Base-by-base conservation (phyloP, 2,329 filamentous ascomycete genomes). In the Diaporthe aspalathi region DNA sequence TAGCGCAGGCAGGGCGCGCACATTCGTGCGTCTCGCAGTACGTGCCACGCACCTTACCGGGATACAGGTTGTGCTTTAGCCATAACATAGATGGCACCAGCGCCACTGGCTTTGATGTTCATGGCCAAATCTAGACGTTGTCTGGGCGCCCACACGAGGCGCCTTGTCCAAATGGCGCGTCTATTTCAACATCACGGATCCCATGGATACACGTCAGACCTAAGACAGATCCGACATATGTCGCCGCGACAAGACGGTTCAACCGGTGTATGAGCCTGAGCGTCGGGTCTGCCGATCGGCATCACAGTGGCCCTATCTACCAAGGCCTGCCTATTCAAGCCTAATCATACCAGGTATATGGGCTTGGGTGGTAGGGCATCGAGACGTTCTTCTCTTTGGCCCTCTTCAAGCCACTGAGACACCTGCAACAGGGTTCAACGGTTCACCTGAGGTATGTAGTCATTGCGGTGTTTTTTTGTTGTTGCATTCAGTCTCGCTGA, bases 251-350 rank as follows among this genome's bases (percentile, higher is more conserved):
- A 47, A 17, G 24, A 14, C 17, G 40, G n/a, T n/a, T n/a, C n/a
- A n/a, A n/a, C 3, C 7, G 22, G 29, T 27, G 45, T n/a, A 40
- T 60, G 53, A 38, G 16, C 49, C 22, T 60, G 49, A 56, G 52
- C 20, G 27, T 40, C 12, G 35, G 47, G 5, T 38, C 29, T 60
- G 40, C 43, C 32, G 17, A 16, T 20, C 40, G 27, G 29, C 24
- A 38, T 27, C 29, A 38, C 20, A 22, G n/a, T 29, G 17, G 5
- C 5, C 29, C 40, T 47, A 20, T n/a, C 12, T 6, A 27, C 35
- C 43, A 40, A 60, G 66, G 43, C 53, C 66, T 68, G 53, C 53
- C 66, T 50, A 24, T 47, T 50, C n/a, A 20, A 27, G 66, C 66
- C 32, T 40, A 57, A 22, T 29, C 29, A 60, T 60, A 38, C 54